phyloP scores from a whole-genome alignment of 208 protist species.

The Wallacemonas sp. region DNA sequence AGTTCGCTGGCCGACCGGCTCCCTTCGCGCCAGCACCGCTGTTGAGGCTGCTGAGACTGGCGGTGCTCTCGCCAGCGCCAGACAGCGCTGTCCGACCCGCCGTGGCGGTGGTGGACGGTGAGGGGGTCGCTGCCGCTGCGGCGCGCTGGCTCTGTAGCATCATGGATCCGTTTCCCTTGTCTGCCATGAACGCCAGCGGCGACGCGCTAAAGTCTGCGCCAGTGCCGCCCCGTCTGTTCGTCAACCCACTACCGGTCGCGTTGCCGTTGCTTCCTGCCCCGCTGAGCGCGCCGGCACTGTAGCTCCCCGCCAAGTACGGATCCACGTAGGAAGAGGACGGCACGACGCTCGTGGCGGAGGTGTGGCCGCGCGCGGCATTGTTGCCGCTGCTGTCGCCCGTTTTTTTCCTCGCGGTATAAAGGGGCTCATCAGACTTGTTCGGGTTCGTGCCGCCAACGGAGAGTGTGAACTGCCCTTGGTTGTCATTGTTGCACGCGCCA shows the following conservation, averaged over 20 bases:
- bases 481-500: conserved; percentile 40
- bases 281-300: not conserved
- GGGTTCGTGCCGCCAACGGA: conserved; percentile 11
- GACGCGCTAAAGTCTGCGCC: not conserved
- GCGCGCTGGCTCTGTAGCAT: not conserved
- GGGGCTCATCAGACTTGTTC: conserved; percentile 12
- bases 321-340: conserved; percentile 1
- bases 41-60: not conserved
- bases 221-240: not conserved
- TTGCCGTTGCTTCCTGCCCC: not conserved
- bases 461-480: conserved; percentile 28
- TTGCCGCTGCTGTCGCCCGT: not conserved
- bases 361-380: not conserved
- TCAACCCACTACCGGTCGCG: no score
- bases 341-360: not conserved
- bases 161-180: conserved; percentile 3
- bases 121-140: not conserved
- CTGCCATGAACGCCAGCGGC: conserved; percentile 4
- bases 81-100: not conserved
- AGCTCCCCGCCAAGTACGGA: conserved; percentile 2
- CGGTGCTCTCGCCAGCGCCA: not conserved
- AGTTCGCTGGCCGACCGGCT: not conserved
- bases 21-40: not conserved
- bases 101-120: not conserved
- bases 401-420: conserved; percentile 34